Conservation (phyloP, 2,329 filamentous ascomycete species). For the Cladosporium sp. region DNA sequence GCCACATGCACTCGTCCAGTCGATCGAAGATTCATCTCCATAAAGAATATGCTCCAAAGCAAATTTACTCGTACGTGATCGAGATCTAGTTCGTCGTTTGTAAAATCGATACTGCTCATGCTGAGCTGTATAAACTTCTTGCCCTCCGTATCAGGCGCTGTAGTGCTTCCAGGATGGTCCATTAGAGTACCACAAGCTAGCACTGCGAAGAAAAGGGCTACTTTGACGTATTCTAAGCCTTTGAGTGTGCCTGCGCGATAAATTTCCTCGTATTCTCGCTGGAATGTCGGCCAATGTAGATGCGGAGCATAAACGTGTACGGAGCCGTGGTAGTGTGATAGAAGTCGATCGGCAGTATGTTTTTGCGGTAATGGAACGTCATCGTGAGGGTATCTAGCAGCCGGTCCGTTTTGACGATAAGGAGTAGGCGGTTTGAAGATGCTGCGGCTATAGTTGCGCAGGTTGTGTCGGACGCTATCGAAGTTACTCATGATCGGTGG, state of each 20-base stretch:
- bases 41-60: slow-evolving; percentile 75
- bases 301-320: slow-evolving; percentile 82
- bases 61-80: slow-evolving; percentile 74
- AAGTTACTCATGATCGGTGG: slow-evolving; percentile 68
- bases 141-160: slow-evolving; percentile 57
- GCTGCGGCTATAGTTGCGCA: slow-evolving; percentile 73
- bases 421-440: slow-evolving; percentile 77
- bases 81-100: slow-evolving; percentile 75
- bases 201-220: slow-evolving; percentile 78
- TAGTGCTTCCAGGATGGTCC: slow-evolving; percentile 57
- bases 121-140: slow-evolving; percentile 71
- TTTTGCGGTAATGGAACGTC: slow-evolving; percentile 64
- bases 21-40: slow-evolving; percentile 83
- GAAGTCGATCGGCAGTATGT: slow-evolving; percentile 68
- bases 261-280: slow-evolving; percentile 72
- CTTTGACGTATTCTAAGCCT: slow-evolving; percentile 68
- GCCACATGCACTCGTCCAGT: slow-evolving; percentile 86
- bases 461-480: slow-evolving; percentile 69
- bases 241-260: slow-evolving; percentile 67
- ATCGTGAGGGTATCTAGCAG: slow-evolving; percentile 50
- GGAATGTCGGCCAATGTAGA: slow-evolving; percentile 84
- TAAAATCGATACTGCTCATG: slow-evolving; percentile 72
- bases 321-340: slow-evolving; percentile 74
- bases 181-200: slow-evolving; percentile 82
- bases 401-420: slow-evolving; percentile 59